Conservation (phyloP, 2,329 filamentous ascomycete species). For the Diplodia corticola region DNA sequence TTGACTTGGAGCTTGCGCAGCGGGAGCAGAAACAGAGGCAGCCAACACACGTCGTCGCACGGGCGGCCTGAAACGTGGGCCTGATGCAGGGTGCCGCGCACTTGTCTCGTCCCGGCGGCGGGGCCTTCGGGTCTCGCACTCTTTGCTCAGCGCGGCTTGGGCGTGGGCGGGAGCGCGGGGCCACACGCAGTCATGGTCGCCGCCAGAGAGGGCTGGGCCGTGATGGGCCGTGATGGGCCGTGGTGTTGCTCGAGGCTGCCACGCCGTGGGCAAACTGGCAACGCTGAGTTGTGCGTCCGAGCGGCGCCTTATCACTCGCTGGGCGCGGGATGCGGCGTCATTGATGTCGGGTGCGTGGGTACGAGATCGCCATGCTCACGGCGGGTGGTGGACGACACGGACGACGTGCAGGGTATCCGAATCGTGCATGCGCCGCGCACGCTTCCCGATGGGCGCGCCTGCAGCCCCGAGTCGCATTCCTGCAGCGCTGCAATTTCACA, state of each 20-base stretch:
- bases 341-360: slow-evolving; percentile 15
- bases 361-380: background rate
- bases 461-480: background rate
- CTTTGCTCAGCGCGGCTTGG: slow-evolving; percentile 14
- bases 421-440: slow-evolving; percentile 8
- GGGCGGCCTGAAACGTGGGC: slow-evolving; percentile 12
- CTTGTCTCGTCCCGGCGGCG: slow-evolving; percentile 15
- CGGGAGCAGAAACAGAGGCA: slow-evolving; percentile 7
- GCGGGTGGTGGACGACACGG: background rate
- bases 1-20: background rate
- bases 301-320: slow-evolving; percentile 1
- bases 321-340: slow-evolving; percentile 10
- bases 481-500: background rate
- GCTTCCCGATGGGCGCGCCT: background rate
- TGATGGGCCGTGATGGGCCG: background rate
- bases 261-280: background rate
- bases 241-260: background rate
- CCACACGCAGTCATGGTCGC: slow-evolving; percentile 11
- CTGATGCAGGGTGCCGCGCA: slow-evolving; percentile 9
- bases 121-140: background rate
- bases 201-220: background rate
- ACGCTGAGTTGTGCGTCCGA: slow-evolving; percentile 2
- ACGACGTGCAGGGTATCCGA: background rate
- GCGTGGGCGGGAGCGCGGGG: slow-evolving; percentile 3
- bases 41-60: slow-evolving; percentile 1